Evolutionary conservation across 305 asterid genomes (phyloP), one percentile per base, ranked within the genome.

Genomic region (Fraxinus sp.): DNA sequence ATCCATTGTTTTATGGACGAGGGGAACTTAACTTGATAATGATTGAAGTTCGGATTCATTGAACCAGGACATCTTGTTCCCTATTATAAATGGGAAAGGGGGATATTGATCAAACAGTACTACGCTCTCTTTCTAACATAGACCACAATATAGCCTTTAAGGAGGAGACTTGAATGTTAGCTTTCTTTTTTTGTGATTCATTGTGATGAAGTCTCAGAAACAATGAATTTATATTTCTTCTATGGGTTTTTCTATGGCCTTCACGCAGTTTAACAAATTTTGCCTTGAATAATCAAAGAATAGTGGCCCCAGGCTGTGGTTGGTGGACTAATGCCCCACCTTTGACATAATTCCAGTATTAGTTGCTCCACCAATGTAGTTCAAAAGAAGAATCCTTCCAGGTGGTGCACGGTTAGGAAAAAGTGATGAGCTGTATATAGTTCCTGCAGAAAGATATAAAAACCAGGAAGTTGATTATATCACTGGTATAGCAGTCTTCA

Each of bases 381-480:
- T 95, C 88, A 94, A 86, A 84, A 95, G 98, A 84, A 95, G 96
- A 84, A 95, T 84, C 87, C 93, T 87, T 79, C 96, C 99, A 79
- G 93, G 78, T 76, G 99, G 99, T 74, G 98, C 99, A 66, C 99
- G 99, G 85, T 92, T 91, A 71, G 98, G 98, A 83, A 95, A 95
- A 85, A 95, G 97, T 28, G 98, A 92, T 82, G 99, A 95, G 89
- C 99, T 95, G 89, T 94, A 95, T 87, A 95, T 88, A 10, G 99
- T 94, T 87, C 99, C 99, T 95, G 92, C 30, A 83, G 78, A 83
- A 83, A 83, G 77, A 81, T 82, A 84, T 49, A 72, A 81, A 83
- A 81, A 81, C 62, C 80, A 77, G 44, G 41, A 20, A 73, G 22
- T 72, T 68, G 77, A 83, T 81, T 71, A 76, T 62, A 55, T 66